phyloP scores from a whole-genome alignment of 805 yeast species.

The Cyberlindnera japonica region DNA sequence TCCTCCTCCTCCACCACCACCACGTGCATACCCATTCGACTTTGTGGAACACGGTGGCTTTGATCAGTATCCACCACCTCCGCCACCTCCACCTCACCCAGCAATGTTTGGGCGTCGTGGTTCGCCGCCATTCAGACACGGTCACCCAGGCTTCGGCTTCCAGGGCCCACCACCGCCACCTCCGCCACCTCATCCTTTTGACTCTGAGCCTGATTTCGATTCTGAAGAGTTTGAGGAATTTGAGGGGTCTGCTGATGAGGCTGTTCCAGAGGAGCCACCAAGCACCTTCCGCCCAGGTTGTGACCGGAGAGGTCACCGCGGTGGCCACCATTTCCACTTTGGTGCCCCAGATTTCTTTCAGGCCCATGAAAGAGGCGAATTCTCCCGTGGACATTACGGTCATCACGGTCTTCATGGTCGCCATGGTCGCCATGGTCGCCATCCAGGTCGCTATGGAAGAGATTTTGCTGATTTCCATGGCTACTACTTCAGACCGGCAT shows the following conservation, averaged over 20 bases:
- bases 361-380: too few species aligned
- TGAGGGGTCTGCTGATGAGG: not conserved
- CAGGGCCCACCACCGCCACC: conserved; percentile 1
- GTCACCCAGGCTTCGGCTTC: not conserved
- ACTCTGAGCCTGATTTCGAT: not conserved
- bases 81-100: conserved; percentile 9
- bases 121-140: too few species aligned
- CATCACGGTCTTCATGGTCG: not conserved
- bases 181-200: conserved; percentile 7
- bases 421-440: conserved; percentile 4
- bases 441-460: not conserved
- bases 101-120: too few species aligned
- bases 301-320: not conserved
- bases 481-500: too few species aligned
- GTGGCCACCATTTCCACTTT: not conserved
- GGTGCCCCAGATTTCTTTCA: too few species aligned
- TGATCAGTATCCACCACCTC: conserved; percentile 2
- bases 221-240: not conserved
- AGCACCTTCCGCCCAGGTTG: too few species aligned
- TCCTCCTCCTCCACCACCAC: conserved; percentile 6
- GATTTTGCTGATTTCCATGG: too few species aligned
- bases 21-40: conserved; percentile 7
- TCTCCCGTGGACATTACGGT: too few species aligned
- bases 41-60: not conserved
- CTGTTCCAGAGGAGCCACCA: too few species aligned